Conservation (phyloP, 352 stramenopile species). For the Stramenopiles sp. region DNA sequence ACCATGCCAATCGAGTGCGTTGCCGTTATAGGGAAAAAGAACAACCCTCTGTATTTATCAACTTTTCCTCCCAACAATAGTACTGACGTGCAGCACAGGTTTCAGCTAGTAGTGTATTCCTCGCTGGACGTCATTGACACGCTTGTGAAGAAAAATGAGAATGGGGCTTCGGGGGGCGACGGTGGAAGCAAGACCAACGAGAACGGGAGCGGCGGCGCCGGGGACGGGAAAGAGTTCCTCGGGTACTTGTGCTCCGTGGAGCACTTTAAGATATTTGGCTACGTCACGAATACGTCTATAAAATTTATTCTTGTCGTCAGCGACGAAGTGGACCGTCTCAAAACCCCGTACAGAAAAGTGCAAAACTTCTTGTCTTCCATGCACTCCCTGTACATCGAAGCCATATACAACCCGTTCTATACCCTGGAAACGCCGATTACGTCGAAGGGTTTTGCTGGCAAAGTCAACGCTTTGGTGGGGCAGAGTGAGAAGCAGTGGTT, state of each 20-base stretch:
- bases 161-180: too few species aligned
- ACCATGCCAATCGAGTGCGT: background rate
- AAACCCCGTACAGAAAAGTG: background rate
- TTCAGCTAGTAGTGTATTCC: constrained; percentile 3
- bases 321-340: background rate
- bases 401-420: background rate
- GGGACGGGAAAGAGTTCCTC: background rate
- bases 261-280: background rate
- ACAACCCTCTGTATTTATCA: background rate
- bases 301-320: background rate
- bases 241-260: background rate
- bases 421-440: background rate
- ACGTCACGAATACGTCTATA: background rate
- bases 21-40: background rate
- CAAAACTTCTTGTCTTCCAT: background rate
- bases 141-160: background rate
- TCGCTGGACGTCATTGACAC: background rate
- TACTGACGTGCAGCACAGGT: background rate
- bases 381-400: background rate
- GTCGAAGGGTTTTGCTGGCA: background rate
- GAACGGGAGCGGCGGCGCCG: background rate
- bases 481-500: background rate
- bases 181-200: too few species aligned
- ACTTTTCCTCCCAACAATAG: background rate
- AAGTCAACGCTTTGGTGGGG: background rate